Evolutionary conservation across 768 basidiomycete species (phyloP), one percentile per base, ranked within the genome.

Genomic region (Clavulina sp.): DNA sequence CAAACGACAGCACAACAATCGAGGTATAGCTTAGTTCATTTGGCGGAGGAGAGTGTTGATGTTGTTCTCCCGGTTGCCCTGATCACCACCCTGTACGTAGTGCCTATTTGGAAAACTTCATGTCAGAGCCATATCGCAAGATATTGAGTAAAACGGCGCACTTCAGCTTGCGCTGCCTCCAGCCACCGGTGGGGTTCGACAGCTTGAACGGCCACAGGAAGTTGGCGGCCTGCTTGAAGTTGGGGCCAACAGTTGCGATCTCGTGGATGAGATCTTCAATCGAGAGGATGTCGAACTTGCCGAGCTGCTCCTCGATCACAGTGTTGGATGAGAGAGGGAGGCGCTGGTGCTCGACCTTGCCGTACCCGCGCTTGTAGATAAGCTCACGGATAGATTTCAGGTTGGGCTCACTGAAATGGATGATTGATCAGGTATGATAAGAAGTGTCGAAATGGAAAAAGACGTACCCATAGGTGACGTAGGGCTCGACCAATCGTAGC

Each of bases 171-270:
- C 89, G 78, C 65, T 77, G 80, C 71, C 88, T 82, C 93, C 91
- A 99, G 60, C 95, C 95, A 58, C 95, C 93, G 58, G 77, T 96
- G 52, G 95, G 93, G 79, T 96, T 96, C 62, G 91, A 96, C 57
- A 99, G 84, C 68, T 99, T 99, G 78, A 99, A 96, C 24, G 95
- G 95, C 92, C 92, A 97, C 50, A 97, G 81, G 80, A 93, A 92
- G 77, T 89, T 92, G 59, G 84, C 78, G 53, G 57, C 89, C 78
- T 95, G 88, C 73, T 97, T 97, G 79, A 99, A 99, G 76, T 96
- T 89, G 63, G 95, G 93, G 62, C 95, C 95, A 54, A 80, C 79
- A 53, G 84, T 92, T 68, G 78, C 72, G 62, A 99, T 91, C 71
- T 97, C 95, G 72, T 96, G 91, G 50, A 97, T 83, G 57, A 99